Conservation (phyloP, 2,329 filamentous ascomycete genomes). For the Paecilomyces formosus region DNA sequence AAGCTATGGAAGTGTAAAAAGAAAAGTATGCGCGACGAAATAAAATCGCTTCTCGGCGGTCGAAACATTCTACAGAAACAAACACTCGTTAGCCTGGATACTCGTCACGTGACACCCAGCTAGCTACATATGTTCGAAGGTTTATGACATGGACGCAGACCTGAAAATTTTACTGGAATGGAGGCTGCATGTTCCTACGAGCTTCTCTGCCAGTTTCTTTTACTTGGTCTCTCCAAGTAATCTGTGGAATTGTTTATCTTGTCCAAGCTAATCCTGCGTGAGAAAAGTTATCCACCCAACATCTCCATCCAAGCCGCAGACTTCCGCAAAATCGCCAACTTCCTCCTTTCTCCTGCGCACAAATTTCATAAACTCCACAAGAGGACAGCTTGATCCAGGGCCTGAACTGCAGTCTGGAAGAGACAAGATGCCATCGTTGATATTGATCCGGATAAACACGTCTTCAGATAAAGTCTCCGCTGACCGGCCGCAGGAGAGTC, state of each 20-base stretch:
- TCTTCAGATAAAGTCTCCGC: slow-evolving; percentile 12
- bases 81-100: slow-evolving; percentile 8
- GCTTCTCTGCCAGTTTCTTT: too few species aligned
- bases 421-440: slow-evolving; percentile 51
- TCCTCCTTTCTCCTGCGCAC: slow-evolving; percentile 34
- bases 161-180: too few species aligned
- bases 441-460: slow-evolving; percentile 44
- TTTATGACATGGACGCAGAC: too few species aligned
- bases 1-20: background rate
- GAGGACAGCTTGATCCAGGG: slow-evolving; percentile 41
- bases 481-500: slow-evolving; percentile 36
- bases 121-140: too few species aligned
- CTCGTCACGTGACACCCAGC: slow-evolving; percentile 11
- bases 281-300: slow-evolving; percentile 42
- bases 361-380: slow-evolving; percentile 36
- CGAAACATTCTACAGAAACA: background rate
- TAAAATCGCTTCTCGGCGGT: background rate
- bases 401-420: slow-evolving; percentile 41
- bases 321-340: slow-evolving; percentile 40
- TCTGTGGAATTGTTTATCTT: too few species aligned
- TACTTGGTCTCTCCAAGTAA: too few species aligned
- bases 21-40: background rate
- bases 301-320: slow-evolving; percentile 41
- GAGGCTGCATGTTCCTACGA: too few species aligned
- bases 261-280: background rate